phyloP scores from a whole-genome alignment of 805 yeast species.

The Schizosaccharomyces osmophilus region DNA sequence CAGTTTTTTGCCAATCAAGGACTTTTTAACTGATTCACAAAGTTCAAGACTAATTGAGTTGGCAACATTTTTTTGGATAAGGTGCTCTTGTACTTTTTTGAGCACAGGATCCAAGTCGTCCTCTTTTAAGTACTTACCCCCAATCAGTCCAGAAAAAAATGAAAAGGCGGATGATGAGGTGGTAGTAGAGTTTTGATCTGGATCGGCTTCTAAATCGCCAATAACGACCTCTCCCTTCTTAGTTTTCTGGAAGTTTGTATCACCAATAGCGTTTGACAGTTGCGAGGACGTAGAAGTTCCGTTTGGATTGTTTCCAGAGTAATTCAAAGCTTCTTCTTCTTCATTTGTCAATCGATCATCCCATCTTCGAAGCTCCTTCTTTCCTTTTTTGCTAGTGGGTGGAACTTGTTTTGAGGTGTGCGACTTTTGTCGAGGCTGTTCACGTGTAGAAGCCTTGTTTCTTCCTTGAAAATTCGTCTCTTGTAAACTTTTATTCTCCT shows the following conservation, averaged over 20 bases:
- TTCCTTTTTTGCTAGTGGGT: constrained; percentile 7
- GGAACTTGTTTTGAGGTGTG: constrained; percentile 2
- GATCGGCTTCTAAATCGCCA: constrained; percentile 22
- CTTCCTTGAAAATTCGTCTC: background rate
- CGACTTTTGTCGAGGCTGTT: background rate
- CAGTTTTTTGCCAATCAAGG: constrained; percentile 48
- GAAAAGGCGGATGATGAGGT: constrained; percentile 24
- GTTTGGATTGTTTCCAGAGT: constrained; percentile 18
- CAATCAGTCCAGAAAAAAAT: constrained; percentile 35
- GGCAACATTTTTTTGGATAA: constrained; percentile 71
- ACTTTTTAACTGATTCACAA: constrained; percentile 42
- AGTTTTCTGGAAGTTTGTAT: constrained; percentile 19
- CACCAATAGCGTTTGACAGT: background rate
- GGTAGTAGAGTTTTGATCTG: constrained; percentile 6
- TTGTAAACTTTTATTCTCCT: background rate
- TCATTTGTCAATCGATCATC: constrained; percentile 26
- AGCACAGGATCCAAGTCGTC: constrained; percentile 43
- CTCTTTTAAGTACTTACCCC: constrained; percentile 41
- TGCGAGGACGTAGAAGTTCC: background rate
- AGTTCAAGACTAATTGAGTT: constrained; percentile 63
- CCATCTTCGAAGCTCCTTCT: constrained; percentile 37
- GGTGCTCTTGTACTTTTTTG: constrained; percentile 43
- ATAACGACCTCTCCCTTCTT: constrained; percentile 39
- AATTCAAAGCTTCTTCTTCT: constrained; percentile 27
- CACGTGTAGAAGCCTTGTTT: background rate